Evolutionary conservation across 2,329 filamentous ascomycete genomes (phyloP).

Genomic region (Nigrospora sphaerica): DNA sequence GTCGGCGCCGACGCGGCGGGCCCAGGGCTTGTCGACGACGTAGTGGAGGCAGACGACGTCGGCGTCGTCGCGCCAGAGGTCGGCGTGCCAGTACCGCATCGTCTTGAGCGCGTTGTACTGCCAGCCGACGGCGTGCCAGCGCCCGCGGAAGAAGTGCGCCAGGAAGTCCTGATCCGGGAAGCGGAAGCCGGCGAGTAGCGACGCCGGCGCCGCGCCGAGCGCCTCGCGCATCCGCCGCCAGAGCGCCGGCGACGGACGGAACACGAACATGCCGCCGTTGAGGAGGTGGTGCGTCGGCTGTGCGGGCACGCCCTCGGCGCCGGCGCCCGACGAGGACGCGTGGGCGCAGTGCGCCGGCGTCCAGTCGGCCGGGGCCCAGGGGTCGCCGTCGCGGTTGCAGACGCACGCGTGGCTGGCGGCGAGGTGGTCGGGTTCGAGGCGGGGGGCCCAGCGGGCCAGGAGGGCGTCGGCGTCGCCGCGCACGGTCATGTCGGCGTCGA

Average conservation of each 20-base stretch:
- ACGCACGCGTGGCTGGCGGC: conserved; percentile 43
- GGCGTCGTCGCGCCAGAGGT: conserved; percentile 41
- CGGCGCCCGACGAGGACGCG: conserved; percentile 29
- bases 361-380: conserved; percentile 43
- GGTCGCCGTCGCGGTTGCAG: conserved; percentile 41
- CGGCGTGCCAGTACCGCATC: conserved; percentile 42
- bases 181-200: conserved; percentile 32
- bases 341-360: conserved; percentile 39
- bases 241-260: conserved; percentile 30
- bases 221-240: conserved; percentile 27
- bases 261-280: conserved; percentile 45
- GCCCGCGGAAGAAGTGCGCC: conserved; percentile 35
- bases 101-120: conserved; percentile 47
- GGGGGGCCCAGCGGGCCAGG: conserved; percentile 24
- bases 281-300: conserved; percentile 34
- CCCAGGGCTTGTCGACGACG: conserved; percentile 50
- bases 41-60: conserved; percentile 40
- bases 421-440: conserved; percentile 31
- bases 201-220: conserved; percentile 28
- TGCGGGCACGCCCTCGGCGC: conserved; percentile 24
- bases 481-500: conserved; percentile 46
- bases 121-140: conserved; percentile 38
- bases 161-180: conserved; percentile 49
- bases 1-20: conserved; percentile 29
- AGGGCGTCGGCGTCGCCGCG: conserved; percentile 34